Evolutionary conservation across 1,139 yeast genomes (phyloP), one percentile per base, ranked within the genome.

Genomic region (Zygosaccharomyces pseudobailii): DNA sequence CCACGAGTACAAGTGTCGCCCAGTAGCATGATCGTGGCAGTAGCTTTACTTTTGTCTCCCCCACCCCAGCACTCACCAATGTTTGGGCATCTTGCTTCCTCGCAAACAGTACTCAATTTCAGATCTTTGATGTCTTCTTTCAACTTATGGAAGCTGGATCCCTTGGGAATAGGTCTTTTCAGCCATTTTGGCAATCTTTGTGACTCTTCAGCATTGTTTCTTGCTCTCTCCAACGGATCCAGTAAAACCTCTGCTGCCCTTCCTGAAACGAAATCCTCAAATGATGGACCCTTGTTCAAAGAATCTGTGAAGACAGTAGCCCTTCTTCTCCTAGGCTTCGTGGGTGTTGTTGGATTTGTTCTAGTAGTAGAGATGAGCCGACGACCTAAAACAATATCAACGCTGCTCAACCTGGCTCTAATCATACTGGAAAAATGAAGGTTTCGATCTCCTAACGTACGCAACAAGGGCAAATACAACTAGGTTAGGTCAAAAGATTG

Each of bases 21-120:
- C 76, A 94, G 76, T 54, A 94, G 74, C 99, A 94, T 94, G 60
- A 94, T 92, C 3, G 99, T 94, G 5, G 98, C 98, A 3, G 99
- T 94, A n/a, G 98, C 97, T 61, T 87, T 94, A 5, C 90, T 78
- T 67, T 89, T 89, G 59, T 76, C 81, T 61, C 84, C 82, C 30
- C 98, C 98, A 46, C 98, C 97, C 99, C 99, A 94, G 70, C 99
- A 94, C 67, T 94, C 99, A 44, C 97, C 97, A 51, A 94, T 94
- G 66, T 94, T 94, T 19, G 99, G 99, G 70, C 99, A 94, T 62
- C 92, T 84, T 7, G 98, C 98, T 63, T 92, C 98, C 67, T 92
- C 97, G 70, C 99, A 94, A 27, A 94, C 99, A 0, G 98, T 90
- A 35, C 96, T 86, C 47, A 94, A 73, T 55, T 88, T 88, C 52